Evolutionary conservation across 176 grass and related monocot species (phyloP).

Genomic region (Panicum miliaceum): DNA sequence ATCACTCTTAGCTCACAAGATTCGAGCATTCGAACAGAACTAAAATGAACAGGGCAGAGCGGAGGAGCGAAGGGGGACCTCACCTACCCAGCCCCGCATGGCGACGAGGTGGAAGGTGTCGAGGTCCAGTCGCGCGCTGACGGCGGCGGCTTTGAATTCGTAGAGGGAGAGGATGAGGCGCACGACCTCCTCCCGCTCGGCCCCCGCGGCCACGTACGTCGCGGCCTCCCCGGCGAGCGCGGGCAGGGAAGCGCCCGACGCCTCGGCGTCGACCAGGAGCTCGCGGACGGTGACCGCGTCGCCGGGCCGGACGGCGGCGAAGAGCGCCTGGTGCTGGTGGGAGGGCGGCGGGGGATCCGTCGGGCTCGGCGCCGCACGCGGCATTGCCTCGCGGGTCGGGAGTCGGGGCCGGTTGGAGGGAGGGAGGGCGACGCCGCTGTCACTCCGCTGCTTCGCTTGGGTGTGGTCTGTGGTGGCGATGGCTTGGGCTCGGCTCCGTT

Average conservation of each 20-base stretch:
- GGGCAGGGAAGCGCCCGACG: conserved; percentile 8
- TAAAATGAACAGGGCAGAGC: neutral
- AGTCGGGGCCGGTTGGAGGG: neutral
- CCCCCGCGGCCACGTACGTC: conserved; percentile 71
- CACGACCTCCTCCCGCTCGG: conserved; percentile 64
- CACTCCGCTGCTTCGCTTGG: neutral
- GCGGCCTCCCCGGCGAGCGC: conserved; percentile 68
- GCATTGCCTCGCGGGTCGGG: neutral
- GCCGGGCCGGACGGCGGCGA: conserved; percentile 71
- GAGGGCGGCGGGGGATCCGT: conserved; percentile 75
- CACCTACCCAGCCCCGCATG: conserved; percentile 71
- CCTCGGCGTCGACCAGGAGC: conserved; percentile 41
- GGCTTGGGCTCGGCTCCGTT: no score
- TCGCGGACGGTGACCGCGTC: conserved; percentile 53
- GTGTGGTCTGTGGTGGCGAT: no score
- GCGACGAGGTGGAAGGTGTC: conserved; percentile 83
- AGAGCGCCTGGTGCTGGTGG: conserved; percentile 78
- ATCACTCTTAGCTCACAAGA: neutral
- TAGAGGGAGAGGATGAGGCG: conserved; percentile 71
- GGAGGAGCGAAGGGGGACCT: neutral
- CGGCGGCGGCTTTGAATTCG: conserved; percentile 56
- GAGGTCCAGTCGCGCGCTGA: conserved; percentile 79
- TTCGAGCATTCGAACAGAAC: neutral
- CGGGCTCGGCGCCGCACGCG: neutral
- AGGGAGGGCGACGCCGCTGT: neutral